Evolutionary conservation across 768 basidiomycete species (phyloP).

Genomic region (Psilocybe azurescens): DNA sequence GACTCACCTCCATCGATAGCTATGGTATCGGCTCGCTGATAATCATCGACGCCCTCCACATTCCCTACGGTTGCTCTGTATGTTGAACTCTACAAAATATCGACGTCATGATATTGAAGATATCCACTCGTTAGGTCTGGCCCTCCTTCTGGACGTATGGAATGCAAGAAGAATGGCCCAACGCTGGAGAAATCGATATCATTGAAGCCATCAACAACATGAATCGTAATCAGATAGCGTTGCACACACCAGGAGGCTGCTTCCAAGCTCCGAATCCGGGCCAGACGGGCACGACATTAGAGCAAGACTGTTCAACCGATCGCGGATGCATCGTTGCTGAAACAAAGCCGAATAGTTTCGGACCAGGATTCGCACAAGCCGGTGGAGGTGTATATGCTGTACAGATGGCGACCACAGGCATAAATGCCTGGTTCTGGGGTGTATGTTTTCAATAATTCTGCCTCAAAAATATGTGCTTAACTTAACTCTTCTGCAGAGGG

Average conservation of each 20-base stretch:
- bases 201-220: constrained; percentile 85
- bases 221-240: constrained; percentile 71
- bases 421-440: constrained; percentile 50
- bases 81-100: constrained; percentile 20
- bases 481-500: constrained; percentile 34
- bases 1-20: constrained; percentile 47
- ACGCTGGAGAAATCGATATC: constrained; percentile 61
- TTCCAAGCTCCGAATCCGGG: constrained; percentile 36
- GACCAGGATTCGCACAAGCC: constrained; percentile 64
- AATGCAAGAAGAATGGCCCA: constrained; percentile 46
- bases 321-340: constrained; percentile 73
- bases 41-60: constrained; percentile 50
- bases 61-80: constrained; percentile 59
- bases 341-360: constrained; percentile 65
- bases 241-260: constrained; percentile 69
- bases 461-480: neutral
- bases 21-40: constrained; percentile 50
- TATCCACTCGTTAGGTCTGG: constrained; percentile 41
- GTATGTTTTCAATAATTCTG: constrained; percentile 30
- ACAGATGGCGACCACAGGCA: constrained; percentile 62
- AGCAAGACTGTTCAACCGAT: constrained; percentile 60
- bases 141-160: constrained; percentile 55
- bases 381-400: constrained; percentile 82
- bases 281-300: constrained; percentile 54
- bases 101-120: neutral